Evolutionary conservation across 495 filamentous ascomycete species (phyloP).

Genomic region (Chaetomium cochliodes): DNA sequence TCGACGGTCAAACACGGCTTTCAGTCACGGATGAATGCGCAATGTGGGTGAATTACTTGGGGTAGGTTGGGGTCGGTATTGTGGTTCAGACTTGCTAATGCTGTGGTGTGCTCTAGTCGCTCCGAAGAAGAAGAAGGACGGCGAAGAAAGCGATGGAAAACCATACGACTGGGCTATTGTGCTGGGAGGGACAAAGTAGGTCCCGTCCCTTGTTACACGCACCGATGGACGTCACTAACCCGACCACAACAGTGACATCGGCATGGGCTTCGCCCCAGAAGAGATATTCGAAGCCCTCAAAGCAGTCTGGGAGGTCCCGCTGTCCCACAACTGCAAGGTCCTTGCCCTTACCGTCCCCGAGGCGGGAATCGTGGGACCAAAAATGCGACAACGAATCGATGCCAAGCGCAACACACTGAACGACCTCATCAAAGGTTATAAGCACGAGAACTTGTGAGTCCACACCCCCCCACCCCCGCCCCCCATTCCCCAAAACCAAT

Average conservation of each 20-base stretch:
- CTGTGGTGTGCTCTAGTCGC: background rate
- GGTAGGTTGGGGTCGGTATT: background rate
- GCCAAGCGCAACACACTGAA: constrained; percentile 51
- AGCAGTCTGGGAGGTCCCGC: constrained; percentile 47
- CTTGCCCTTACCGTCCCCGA: constrained; percentile 63
- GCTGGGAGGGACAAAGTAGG: constrained; percentile 59
- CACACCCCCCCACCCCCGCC: background rate
- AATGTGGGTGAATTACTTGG: constrained; percentile 36
- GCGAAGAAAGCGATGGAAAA: constrained; percentile 15
- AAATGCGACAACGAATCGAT: constrained; percentile 32
- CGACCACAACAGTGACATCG: constrained; percentile 44
- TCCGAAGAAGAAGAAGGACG: constrained; percentile 3
- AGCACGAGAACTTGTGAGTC: constrained; percentile 49
- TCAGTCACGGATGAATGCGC: constrained; percentile 43
- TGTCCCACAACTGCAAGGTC: constrained; percentile 50
- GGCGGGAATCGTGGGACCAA: constrained; percentile 28
- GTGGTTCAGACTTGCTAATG: background rate
- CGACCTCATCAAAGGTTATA: constrained; percentile 47
- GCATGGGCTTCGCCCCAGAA: constrained; percentile 32
- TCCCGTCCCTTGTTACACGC: background rate
- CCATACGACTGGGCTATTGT: constrained; percentile 50
- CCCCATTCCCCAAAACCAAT: background rate
- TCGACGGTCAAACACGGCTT: constrained; percentile 53
- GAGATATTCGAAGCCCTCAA: constrained; percentile 45
- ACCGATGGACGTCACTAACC: background rate